A percentile compares a stretch with the other conserved stretches of the same genome.
Evolutionary conservation across 805 yeast species (phyloP).

Genomic region (Kluyveromyces dobzhanskii): DNA sequence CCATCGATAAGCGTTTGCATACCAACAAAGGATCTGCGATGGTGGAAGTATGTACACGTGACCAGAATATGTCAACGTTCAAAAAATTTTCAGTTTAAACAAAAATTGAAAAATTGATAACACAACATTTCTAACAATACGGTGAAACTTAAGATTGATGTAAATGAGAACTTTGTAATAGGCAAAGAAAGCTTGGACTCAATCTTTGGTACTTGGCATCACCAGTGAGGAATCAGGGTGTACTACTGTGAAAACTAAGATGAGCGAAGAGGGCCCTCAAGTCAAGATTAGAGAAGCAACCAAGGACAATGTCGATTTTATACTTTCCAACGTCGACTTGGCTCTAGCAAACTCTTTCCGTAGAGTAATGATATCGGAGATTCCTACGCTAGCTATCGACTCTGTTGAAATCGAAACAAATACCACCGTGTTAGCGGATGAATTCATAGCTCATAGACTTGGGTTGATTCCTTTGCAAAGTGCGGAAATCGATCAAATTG

Average conservation of each 20-base stretch:
- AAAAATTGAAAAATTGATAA: no score
- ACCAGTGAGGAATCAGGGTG: no score
- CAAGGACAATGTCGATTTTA: constrained; percentile 82
- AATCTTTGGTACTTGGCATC: no score
- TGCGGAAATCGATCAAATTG: constrained; percentile 71
- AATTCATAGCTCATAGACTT: constrained; percentile 86
- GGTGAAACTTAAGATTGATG: no score
- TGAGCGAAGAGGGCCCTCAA: constrained; percentile 46
- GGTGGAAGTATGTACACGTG: no score
- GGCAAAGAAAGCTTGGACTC: no score
- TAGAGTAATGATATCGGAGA: constrained; percentile 89
- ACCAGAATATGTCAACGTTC: no score
- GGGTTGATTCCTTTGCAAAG: constrained; percentile 88
- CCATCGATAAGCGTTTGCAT: no score
- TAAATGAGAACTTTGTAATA: no score
- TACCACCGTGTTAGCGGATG: constrained; percentile 94
- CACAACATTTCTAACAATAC: no score
- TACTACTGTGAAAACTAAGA: constrained; percentile 2
- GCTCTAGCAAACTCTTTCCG: constrained; percentile 88
- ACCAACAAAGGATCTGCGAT: no score
- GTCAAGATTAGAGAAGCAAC: constrained; percentile 84
- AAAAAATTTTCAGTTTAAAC: no score
- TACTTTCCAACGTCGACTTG: constrained; percentile 77
- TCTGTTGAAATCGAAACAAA: constrained; percentile 89
- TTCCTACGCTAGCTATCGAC: constrained; percentile 94